Conservation (phyloP, 768 basidiomycete genomes). For the Serendipita sp. region DNA sequence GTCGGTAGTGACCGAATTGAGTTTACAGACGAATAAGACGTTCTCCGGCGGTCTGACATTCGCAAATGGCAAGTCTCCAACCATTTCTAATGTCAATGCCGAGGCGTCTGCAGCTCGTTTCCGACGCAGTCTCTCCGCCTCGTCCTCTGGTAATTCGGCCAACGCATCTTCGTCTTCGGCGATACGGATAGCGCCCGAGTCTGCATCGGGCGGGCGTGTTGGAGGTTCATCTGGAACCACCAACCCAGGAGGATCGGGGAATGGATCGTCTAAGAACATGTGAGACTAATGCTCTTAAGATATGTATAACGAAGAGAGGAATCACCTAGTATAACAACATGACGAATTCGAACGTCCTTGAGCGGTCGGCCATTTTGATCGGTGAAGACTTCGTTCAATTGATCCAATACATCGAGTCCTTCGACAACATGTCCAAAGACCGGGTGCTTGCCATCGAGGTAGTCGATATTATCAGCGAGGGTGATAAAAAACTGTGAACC, state of each 20-base stretch:
- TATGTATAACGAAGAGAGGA: constrained; percentile 7
- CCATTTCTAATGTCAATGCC: constrained; percentile 96
- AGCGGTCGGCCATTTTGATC: constrained; percentile 83
- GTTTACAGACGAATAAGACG: constrained; percentile 95
- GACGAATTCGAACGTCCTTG: constrained; percentile 87
- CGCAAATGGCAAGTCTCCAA: constrained; percentile 95
- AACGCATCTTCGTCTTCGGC: constrained; percentile 90
- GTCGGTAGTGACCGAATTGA: constrained; percentile 88
- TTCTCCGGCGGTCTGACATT: constrained; percentile 97
- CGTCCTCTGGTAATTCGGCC: constrained; percentile 68
- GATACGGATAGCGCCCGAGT: constrained; percentile 54
- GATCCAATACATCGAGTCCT: constrained; percentile 80
- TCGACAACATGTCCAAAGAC: constrained; percentile 96
- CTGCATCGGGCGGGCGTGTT: constrained; percentile 61
- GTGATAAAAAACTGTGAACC: constrained; percentile 98
- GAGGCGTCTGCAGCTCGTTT: constrained; percentile 82
- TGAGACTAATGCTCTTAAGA: neutral
- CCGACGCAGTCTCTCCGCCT: constrained; percentile 66
- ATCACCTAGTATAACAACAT: constrained; percentile 86
- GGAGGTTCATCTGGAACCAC: constrained; percentile 61
- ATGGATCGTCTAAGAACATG: constrained; percentile 67
- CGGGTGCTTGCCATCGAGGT: constrained; percentile 86
- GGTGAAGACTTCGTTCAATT: constrained; percentile 79
- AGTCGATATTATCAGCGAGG: constrained; percentile 77
- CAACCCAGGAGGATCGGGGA: constrained; percentile 70